Evolutionary conservation across 306 rosid genomes (phyloP), one percentile per base, ranked within the genome.

Genomic region (Hippophae gyantsensis): DNA sequence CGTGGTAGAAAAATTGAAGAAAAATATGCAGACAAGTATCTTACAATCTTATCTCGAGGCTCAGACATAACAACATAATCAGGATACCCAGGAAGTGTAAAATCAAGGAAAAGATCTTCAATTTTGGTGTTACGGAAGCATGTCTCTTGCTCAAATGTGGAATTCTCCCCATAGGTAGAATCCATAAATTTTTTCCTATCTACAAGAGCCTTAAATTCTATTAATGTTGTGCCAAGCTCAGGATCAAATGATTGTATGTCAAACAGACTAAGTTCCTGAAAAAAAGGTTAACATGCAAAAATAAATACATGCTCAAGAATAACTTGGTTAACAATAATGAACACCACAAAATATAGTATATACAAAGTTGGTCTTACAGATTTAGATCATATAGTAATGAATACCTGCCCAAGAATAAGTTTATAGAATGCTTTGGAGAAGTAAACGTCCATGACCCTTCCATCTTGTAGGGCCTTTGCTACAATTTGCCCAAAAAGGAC

Each of bases 91-190:
- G 99, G 99, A 68, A 93, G 90, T 54, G 90, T 78, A 68, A 93
- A 93, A 76, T 93, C 97, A 72, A 93, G 86, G 73, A 76, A 89
- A 74, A 93, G 99, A 78, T 93, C 99, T 72, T 89, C 99, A 64
- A 93, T 84, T 57, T 64, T 74, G 45, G 81, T 74, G 52, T 74
- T 72, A 63, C 83, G 79, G 64, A 80, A 93, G 70, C 76, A 77
- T 3, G 48, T 68, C 46, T 74, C 84, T 23, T 51, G 48, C 51
- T 78, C 68, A 26, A 68, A 58, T 48, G 73, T 44, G 58, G 78
- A 60, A 62, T 62, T 74, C 66, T 72, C 83, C 26, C 72, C 75
- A 70, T 18, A 48, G 54, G 61, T 64, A 63, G 81, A 76, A 61
- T 84, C 86, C 71, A 77, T 10, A 70, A 65, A 10, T 10, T 55